phyloP scores from a whole-genome alignment of 2,329 filamentous ascomycete genomes.

The Xylariomycetidae sp. region DNA sequence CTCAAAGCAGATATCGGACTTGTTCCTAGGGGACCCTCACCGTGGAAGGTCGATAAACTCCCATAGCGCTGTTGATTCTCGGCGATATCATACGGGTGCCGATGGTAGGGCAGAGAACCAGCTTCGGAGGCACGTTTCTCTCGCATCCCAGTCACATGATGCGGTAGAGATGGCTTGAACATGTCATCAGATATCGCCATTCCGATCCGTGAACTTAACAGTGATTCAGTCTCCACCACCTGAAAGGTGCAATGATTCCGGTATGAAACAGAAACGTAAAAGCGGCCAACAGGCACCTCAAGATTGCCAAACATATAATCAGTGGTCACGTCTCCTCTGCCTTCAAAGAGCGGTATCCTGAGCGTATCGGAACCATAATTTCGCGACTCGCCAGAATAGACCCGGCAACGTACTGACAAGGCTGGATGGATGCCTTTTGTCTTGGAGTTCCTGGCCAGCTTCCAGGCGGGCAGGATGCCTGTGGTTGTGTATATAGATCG shows the following conservation, averaged over 20 bases:
- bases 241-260: slow-evolving; percentile 86
- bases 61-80: slow-evolving; percentile 80
- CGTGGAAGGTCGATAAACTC: slow-evolving; percentile 84
- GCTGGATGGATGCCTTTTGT: slow-evolving; percentile 64
- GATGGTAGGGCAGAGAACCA: slow-evolving; percentile 70
- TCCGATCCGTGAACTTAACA: slow-evolving; percentile 81
- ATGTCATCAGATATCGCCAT: slow-evolving; percentile 87
- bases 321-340: slow-evolving; percentile 59
- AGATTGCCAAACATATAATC: slow-evolving; percentile 78
- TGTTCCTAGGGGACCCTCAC: slow-evolving; percentile 69
- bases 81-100: slow-evolving; percentile 39
- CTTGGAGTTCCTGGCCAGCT: slow-evolving; percentile 68
- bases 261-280: slow-evolving; percentile 78
- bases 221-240: slow-evolving; percentile 83
- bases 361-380: slow-evolving; percentile 62
- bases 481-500: slow-evolving; percentile 80
- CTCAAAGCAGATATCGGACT: slow-evolving; percentile 82
- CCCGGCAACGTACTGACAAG: slow-evolving; percentile 75
- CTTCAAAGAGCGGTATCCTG: slow-evolving; percentile 63
- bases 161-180: slow-evolving; percentile 72
- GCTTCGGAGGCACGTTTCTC: slow-evolving; percentile 45
- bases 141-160: slow-evolving; percentile 39
- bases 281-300: slow-evolving; percentile 79
- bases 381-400: slow-evolving; percentile 58
- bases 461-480: slow-evolving; percentile 81